phyloP scores from a whole-genome alignment of 768 basidiomycete genomes.

The Gloeostereum incarnatum region DNA sequence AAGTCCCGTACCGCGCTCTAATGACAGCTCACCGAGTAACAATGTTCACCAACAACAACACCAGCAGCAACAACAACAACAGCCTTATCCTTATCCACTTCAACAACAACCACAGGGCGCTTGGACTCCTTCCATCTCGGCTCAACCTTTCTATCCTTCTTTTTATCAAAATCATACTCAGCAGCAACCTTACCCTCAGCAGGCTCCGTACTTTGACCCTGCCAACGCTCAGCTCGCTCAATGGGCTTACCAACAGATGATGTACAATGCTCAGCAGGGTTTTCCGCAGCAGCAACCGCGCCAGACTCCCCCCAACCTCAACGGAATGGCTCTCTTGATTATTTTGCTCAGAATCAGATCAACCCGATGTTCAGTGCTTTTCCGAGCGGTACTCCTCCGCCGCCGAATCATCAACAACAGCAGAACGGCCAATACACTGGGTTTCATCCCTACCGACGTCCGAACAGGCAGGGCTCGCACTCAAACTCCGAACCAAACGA shows the following conservation, averaged over 20 bases:
- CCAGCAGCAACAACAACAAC: slow-evolving; percentile 24
- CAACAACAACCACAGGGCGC: slow-evolving; percentile 62
- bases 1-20: too few species aligned
- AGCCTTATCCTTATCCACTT: slow-evolving; percentile 58
- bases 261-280: slow-evolving; percentile 62
- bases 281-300: slow-evolving; percentile 34
- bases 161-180: slow-evolving; percentile 68
- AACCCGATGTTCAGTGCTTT: slow-evolving; percentile 44
- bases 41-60: slow-evolving; percentile 14
- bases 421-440: slow-evolving; percentile 39
- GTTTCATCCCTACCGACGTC: slow-evolving; percentile 79
- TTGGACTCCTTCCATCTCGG: slow-evolving; percentile 61
- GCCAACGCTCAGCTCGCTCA: slow-evolving; percentile 69
- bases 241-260: slow-evolving; percentile 91
- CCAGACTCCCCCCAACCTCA: slow-evolving; percentile 24
- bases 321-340: slow-evolving; percentile 37
- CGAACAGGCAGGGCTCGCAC: slow-evolving; percentile 37
- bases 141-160: slow-evolving; percentile 69
- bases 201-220: slow-evolving; percentile 65
- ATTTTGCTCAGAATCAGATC: slow-evolving; percentile 48
- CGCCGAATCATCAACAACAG: slow-evolving; percentile 34
- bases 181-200: slow-evolving; percentile 46
- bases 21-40: too few species aligned
- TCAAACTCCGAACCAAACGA: slow-evolving; percentile 29
- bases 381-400: slow-evolving; percentile 63